These are phyloP conservation scores for Collybia nuda DNA, from an alignment of 768 basidiomycete species.

Conservation along the genomic window DNA sequence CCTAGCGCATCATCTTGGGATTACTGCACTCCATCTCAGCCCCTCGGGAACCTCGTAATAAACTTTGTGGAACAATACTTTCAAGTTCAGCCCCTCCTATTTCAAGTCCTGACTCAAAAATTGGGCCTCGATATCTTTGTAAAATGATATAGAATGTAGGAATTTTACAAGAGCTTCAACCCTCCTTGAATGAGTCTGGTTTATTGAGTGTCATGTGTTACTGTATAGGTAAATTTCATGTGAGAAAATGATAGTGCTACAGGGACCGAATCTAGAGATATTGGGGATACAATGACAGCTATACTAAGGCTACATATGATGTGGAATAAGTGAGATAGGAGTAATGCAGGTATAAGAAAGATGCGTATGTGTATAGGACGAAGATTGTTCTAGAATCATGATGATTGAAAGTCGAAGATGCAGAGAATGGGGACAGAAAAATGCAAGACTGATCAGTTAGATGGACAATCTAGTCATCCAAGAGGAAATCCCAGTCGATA, in stretches of 20 bases:
- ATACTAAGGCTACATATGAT: conserved; percentile 25
- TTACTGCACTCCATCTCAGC: too few species aligned
- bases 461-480: conserved; percentile 54
- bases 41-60: too few species aligned
- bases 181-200: too few species aligned
- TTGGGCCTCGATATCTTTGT: too few species aligned
- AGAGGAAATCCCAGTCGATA: conserved; percentile 79
- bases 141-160: not conserved
- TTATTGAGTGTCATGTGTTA: not conserved
- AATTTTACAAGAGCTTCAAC: not conserved
- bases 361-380: conserved; percentile 2
- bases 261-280: conserved; percentile 6
- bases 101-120: too few species aligned
- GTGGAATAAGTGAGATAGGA: not conserved
- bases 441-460: not conserved
- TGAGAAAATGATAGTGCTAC: conserved; percentile 15
- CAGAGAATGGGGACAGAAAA: not conserved
- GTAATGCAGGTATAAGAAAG: conserved; percentile 9
- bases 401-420: not conserved
- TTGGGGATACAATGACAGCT: conserved; percentile 11
- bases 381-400: not conserved
- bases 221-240: not conserved
- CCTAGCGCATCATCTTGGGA: too few species aligned
- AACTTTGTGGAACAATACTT: too few species aligned
- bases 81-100: too few species aligned